Conservation (phyloP, 1,284 basidiomycete genomes). For the Lignosus rhinocerotis region DNA sequence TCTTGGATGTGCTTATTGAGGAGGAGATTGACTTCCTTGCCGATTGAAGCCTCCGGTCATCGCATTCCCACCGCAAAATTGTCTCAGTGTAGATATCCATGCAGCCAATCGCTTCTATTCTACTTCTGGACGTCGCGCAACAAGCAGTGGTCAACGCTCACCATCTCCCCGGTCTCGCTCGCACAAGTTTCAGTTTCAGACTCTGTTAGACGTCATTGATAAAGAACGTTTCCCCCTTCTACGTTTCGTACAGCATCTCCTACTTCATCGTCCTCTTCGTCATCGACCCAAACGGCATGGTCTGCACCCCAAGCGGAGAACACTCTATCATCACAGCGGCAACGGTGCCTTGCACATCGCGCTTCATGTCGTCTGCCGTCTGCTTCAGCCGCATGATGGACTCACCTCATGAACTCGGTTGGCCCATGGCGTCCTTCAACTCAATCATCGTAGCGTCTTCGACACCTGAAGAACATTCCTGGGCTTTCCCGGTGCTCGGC, state of each 20-base stretch:
- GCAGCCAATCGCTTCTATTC: not conserved
- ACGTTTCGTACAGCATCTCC: constrained; percentile 13
- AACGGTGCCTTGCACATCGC: constrained; percentile 16
- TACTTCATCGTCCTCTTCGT: constrained; percentile 6
- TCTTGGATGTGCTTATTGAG: constrained; percentile 64
- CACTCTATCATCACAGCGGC: constrained; percentile 30
- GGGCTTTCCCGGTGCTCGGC: constrained; percentile 24
- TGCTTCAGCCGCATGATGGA: constrained; percentile 21
- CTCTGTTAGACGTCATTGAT: constrained; percentile 23
- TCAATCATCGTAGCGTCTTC: constrained; percentile 19
- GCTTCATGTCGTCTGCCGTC: constrained; percentile 27
- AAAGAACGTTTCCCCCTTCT: constrained; percentile 29
- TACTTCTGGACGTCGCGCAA: not conserved
- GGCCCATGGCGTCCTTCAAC: constrained; percentile 22
- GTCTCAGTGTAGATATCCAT: not conserved
- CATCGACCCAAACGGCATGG: constrained; percentile 31
- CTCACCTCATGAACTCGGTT: constrained; percentile 28
- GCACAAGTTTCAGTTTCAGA: constrained; percentile 5
- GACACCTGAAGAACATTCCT: constrained; percentile 29
- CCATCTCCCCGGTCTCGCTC: no score
- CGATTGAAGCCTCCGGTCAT: constrained; percentile 29
- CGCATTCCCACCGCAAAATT: not conserved
- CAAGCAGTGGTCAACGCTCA: no score
- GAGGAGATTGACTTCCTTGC: constrained; percentile 74
- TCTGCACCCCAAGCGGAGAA: constrained; percentile 29